phyloP scores from a whole-genome alignment of 306 rosid species.

The Fagus sylvatica region DNA sequence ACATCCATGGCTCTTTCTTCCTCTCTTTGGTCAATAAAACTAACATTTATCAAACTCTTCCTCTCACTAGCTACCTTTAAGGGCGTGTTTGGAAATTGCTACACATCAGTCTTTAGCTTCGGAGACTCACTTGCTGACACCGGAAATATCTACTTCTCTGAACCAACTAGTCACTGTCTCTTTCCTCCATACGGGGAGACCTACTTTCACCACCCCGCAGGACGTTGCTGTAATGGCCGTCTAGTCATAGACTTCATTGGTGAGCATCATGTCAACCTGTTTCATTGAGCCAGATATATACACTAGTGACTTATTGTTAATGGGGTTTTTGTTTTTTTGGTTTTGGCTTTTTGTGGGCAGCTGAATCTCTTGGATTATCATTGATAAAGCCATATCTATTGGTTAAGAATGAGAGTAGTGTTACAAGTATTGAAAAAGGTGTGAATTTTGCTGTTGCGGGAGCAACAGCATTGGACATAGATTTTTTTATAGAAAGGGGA shows the following conservation, averaged over 20 bases:
- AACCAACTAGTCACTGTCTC: neutral
- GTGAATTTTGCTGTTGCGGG: slow-evolving; percentile 65
- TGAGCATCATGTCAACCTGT: neutral
- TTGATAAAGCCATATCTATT: slow-evolving; percentile 42
- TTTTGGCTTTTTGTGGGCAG: slow-evolving; percentile 26
- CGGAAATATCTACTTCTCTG: slow-evolving; percentile 38
- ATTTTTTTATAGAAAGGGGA: slow-evolving; percentile 39
- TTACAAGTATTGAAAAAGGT: slow-evolving; percentile 21
- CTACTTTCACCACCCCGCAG: slow-evolving; percentile 32
- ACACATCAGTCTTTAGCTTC: slow-evolving; percentile 58
- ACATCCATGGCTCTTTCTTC: neutral
- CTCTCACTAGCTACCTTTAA: neutral
- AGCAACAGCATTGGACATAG: slow-evolving; percentile 50
- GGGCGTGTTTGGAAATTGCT: neutral
- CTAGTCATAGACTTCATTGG: slow-evolving; percentile 30
- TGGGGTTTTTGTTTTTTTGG: neutral
- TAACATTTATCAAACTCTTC: neutral
- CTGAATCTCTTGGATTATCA: slow-evolving; percentile 51
- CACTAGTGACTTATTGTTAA: neutral
- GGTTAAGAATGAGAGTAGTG: slow-evolving; percentile 12
- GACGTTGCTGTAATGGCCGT: slow-evolving; percentile 39
- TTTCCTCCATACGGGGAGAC: slow-evolving; percentile 33
- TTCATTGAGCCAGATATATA: neutral
- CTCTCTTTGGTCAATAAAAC: neutral
- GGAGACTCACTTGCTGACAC: slow-evolving; percentile 66